Evolutionary conservation across 257 asterid genomes (phyloP).

Genomic region (Rehmannia glutinosa): DNA sequence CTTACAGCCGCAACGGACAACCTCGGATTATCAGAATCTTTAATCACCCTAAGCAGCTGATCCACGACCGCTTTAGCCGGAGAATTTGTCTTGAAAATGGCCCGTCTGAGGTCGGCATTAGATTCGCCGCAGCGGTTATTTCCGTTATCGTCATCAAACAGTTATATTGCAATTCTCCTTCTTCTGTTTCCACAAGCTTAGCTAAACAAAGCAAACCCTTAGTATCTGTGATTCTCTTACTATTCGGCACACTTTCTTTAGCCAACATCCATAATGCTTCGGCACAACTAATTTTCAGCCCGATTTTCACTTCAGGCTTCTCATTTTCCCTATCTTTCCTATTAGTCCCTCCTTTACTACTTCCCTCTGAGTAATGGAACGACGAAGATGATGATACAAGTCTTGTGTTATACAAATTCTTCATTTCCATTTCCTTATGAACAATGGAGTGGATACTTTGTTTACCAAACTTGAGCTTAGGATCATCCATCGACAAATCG

Average conservation of each 20-base stretch:
- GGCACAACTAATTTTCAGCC: constrained; percentile 58
- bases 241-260: constrained; percentile 53
- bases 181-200: constrained; percentile 65
- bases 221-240: constrained; percentile 66
- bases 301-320: constrained; percentile 58
- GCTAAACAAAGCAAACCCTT: constrained; percentile 81
- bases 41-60: constrained; percentile 62
- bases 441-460: constrained; percentile 61
- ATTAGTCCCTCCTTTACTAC: too few relatives aligned
- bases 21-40: constrained; percentile 36
- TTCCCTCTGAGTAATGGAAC: too few relatives aligned
- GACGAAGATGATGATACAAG: too few relatives aligned
- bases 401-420: neutral
- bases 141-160: constrained; percentile 79
- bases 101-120: constrained; percentile 63
- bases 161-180: constrained; percentile 61
- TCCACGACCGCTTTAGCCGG: constrained; percentile 81
- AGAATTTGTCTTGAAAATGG: constrained; percentile 68
- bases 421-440: constrained; percentile 55
- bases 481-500: constrained; percentile 55
- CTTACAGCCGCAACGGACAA: constrained; percentile 45
- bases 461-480: constrained; percentile 30
- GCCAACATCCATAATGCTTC: constrained; percentile 78
- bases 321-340: constrained; percentile 67
- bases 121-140: constrained; percentile 79